Evolutionary conservation across 352 stramenopile genomes (phyloP).

Genomic region (Pythium utonaiense): DNA sequence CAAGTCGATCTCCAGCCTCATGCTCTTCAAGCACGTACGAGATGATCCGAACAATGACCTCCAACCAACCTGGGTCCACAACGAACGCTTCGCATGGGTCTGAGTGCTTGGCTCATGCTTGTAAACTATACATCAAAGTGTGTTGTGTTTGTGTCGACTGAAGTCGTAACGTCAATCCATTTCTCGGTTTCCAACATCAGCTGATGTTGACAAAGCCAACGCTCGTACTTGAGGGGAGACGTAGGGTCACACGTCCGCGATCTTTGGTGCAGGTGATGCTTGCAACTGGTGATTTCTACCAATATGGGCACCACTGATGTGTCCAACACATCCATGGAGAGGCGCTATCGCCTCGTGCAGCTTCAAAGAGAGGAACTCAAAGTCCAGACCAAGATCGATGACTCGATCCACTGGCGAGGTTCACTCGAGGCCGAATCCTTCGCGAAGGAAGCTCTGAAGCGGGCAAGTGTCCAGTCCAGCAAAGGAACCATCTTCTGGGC

Average conservation of each 20-base stretch:
- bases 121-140: too few relatives aligned
- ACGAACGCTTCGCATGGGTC: conserved; percentile 62
- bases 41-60: conserved; percentile 4
- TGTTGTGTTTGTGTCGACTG: too few relatives aligned
- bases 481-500: conserved; percentile 64
- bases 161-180: too few relatives aligned
- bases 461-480: conserved; percentile 40
- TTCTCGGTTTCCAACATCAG: too few relatives aligned
- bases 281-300: too few relatives aligned
- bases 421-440: conserved; percentile 36
- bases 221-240: too few relatives aligned
- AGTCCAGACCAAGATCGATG: conserved; percentile 27
- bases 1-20: conserved; percentile 54
- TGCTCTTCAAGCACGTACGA: conserved; percentile 36
- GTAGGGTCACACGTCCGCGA: too few relatives aligned
- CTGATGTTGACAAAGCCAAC: too few relatives aligned
- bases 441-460: conserved; percentile 38
- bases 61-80: conserved; percentile 39
- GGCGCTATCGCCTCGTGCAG: conserved; percentile 22
- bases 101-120: too few relatives aligned
- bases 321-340: conserved; percentile 2
- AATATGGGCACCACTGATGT: too few relatives aligned
- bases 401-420: conserved; percentile 19
- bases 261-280: too few relatives aligned
- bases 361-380: conserved; percentile 23